Evolutionary conservation across 2,329 filamentous ascomycete species (phyloP).

Genomic region (Xylaria sp.): DNA sequence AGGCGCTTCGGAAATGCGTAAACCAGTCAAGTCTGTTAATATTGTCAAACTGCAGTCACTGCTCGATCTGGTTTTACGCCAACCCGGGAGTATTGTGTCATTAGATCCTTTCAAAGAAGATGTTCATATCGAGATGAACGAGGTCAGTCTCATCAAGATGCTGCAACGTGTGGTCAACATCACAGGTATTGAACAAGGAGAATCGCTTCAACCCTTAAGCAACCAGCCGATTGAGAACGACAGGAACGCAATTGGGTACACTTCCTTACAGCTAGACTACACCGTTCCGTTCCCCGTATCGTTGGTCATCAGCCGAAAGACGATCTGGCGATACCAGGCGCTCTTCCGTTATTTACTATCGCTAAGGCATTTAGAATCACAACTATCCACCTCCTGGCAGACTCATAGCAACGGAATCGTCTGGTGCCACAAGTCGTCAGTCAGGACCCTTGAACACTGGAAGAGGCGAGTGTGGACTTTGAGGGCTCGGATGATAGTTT

Average conservation of each 20-base stretch:
- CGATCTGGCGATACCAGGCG: conserved; percentile 93
- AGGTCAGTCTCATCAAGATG: conserved; percentile 88
- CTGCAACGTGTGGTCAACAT: conserved; percentile 96
- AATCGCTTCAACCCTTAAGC: conserved; percentile 73
- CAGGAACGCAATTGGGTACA: conserved; percentile 87
- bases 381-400: conserved; percentile 86
- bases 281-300: conserved; percentile 93
- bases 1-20: conserved; percentile 84
- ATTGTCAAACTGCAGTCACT: conserved; percentile 91
- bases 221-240: conserved; percentile 73
- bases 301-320: conserved; percentile 93
- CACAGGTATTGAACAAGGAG: conserved; percentile 89
- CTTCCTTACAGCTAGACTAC: conserved; percentile 92
- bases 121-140: conserved; percentile 96
- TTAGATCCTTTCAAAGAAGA: conserved; percentile 98
- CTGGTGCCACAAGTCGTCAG: conserved; percentile 81
- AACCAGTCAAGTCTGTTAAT: conserved; percentile 86
- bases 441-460: conserved; percentile 80
- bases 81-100: conserved; percentile 90
- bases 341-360: conserved; percentile 93
- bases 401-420: conserved; percentile 79
- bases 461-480: conserved; percentile 92
- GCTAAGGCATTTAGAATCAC: conserved; percentile 83
- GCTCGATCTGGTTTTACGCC: conserved; percentile 93
- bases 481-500: conserved; percentile 91